These are phyloP conservation scores for Fomitopsis pulvina DNA, from an alignment of 768 basidiomycete genomes.

Conservation along the genomic window DNA sequence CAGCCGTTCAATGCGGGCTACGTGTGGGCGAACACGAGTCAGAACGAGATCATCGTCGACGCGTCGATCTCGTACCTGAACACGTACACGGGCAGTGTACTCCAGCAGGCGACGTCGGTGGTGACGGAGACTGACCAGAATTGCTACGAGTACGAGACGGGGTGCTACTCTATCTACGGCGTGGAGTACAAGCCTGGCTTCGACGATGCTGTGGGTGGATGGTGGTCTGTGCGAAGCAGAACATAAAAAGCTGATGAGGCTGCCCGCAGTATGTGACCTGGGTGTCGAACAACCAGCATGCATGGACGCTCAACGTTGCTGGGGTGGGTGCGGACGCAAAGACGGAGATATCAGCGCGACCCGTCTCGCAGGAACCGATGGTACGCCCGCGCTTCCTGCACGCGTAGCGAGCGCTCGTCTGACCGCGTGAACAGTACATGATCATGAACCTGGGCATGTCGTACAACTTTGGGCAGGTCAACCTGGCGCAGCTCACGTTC, in stretches of 20 bases:
- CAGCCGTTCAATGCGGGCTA: slow-evolving; percentile 77
- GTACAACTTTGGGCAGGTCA: slow-evolving; percentile 67
- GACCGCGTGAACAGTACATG: slow-evolving; percentile 51
- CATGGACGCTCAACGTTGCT: slow-evolving; percentile 71
- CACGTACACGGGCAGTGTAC: slow-evolving; percentile 57
- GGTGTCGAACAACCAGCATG: slow-evolving; percentile 58
- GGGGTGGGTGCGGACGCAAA: slow-evolving; percentile 58
- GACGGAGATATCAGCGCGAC: slow-evolving; percentile 57
- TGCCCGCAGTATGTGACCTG: slow-evolving; percentile 71
- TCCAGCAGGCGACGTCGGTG: slow-evolving; percentile 77
- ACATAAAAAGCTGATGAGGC: slow-evolving; percentile 7
- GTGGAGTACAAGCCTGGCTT: slow-evolving; percentile 68
- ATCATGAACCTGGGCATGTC: slow-evolving; percentile 86
- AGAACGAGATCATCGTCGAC: slow-evolving; percentile 53
- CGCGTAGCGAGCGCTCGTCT: neutral
- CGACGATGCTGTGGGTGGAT: slow-evolving; percentile 47
- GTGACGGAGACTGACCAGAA: slow-evolving; percentile 57
- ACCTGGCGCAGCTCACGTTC: slow-evolving; percentile 65
- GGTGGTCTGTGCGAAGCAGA: neutral
- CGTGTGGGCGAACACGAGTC: slow-evolving; percentile 53
- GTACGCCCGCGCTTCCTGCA: slow-evolving; percentile 31
- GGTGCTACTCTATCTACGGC: slow-evolving; percentile 71
- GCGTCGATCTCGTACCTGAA: slow-evolving; percentile 50
- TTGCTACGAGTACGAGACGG: slow-evolving; percentile 59
- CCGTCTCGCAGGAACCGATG: slow-evolving; percentile 83